Base-by-base conservation (phyloP, 202 grass and related monocot species). In the Digitaria exilis region DNA sequence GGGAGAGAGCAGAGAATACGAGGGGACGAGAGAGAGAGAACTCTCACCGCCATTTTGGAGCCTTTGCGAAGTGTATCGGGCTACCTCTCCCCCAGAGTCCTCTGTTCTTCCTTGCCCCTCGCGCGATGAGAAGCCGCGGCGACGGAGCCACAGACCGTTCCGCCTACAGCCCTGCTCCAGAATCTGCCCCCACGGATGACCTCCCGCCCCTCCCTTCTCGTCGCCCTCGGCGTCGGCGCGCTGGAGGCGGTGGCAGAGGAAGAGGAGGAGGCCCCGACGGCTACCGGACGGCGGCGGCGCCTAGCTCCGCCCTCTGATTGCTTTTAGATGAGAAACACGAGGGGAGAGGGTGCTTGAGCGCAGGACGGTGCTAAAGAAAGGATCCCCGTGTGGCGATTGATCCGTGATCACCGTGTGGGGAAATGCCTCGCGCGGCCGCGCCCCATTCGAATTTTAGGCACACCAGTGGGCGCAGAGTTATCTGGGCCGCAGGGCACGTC, bases 31-130 rank as follows among this genome's bases (percentile, higher is more conserved):
- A 85, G 29, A 50, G 37, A 39, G 32, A 34, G 32, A 68, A 29
- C 7, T 6, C n/a, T n/a, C n/a, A n/a, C 84, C 88, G 37, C 88
- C 84, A 90, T 90, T 83, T 29, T 26, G 0, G 15, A 71, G 62
- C 9, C 64, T 71, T 48, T 0, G 9, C 7, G 24, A 69, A 18
- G 62, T 51, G 51, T 10, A 7, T 65, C 11, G 7, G 9, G 45
- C 0, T 19, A 73, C 12, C 58, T 16, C 21, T 30, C 9, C 55
- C 26, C 31, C 9, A 43, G 1, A 44, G 1, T 30, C 16, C 61
- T 51, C 41, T 3, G 69, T 12, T 41, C 14, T 0, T 45, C 46
- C 24, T 24, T n/a, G 24, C 34, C 50, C n/a, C n/a, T 12, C 16
- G 29, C 67, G 75, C 35, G 66, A 65, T 43, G 55, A 37, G 69